Conservation (phyloP, 2,329 filamentous ascomycete species). For the Pochonia chlamydosporia region DNA sequence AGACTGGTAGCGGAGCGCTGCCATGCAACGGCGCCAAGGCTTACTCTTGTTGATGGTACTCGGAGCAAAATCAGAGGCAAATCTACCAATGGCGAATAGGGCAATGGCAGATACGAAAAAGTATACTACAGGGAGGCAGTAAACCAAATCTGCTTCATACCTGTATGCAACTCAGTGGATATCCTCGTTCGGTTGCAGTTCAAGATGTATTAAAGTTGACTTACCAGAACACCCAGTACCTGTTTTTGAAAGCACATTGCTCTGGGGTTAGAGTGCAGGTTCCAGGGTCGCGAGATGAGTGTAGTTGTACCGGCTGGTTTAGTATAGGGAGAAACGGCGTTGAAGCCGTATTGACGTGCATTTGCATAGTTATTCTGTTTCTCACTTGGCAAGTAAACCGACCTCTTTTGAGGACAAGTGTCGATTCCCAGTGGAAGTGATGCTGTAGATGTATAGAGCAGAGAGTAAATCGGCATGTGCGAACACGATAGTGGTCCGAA, state of each 20-base stretch:
- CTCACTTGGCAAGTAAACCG: no score
- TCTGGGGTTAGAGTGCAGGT: slow-evolving; percentile 29
- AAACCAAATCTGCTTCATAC: slow-evolving; percentile 44
- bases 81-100: slow-evolving; percentile 37
- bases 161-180: neutral
- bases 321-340: slow-evolving; percentile 9
- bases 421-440: no score
- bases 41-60: slow-evolving; percentile 18
- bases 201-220: no score
- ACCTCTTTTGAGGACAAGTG: no score
- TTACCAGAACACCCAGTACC: slow-evolving; percentile 43
- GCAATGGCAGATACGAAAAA: slow-evolving; percentile 45
- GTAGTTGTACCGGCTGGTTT: slow-evolving; percentile 7
- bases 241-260: slow-evolving; percentile 38
- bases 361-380: slow-evolving; percentile 1
- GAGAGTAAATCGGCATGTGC: no score
- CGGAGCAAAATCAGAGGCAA: slow-evolving; percentile 24
- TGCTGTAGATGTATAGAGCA: no score
- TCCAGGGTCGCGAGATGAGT: slow-evolving; percentile 11
- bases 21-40: slow-evolving; percentile 30
- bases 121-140: slow-evolving; percentile 44
- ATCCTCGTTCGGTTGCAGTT: no score
- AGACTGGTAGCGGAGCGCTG: slow-evolving; percentile 12
- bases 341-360: slow-evolving; percentile 1
- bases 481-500: no score